These are phyloP conservation scores for Didymella glomerata DNA, from an alignment of 2,329 filamentous ascomycete genomes.

Conservation along the genomic window DNA sequence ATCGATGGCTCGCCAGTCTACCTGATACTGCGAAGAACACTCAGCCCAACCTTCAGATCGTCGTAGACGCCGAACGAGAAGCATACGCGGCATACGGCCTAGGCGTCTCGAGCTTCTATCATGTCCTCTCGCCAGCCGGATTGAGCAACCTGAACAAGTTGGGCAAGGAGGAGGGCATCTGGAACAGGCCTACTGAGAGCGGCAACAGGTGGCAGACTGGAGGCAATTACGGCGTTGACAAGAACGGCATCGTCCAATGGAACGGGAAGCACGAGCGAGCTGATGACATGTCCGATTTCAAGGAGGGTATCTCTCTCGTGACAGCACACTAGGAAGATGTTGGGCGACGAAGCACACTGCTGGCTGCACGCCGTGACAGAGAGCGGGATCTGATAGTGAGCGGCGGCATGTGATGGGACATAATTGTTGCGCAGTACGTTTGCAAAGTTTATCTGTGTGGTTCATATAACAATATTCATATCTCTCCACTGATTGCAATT, in stretches of 20 bases:
- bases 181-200: constrained; percentile 70
- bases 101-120: constrained; percentile 67
- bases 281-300: constrained; percentile 64
- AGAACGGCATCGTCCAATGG: constrained; percentile 63
- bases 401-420: neutral
- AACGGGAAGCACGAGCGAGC: constrained; percentile 57
- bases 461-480: neutral
- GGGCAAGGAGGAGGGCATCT: constrained; percentile 70
- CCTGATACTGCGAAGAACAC: constrained; percentile 30
- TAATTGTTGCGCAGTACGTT: neutral
- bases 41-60: constrained; percentile 65
- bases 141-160: constrained; percentile 67
- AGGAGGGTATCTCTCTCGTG: constrained; percentile 53
- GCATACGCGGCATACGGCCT: constrained; percentile 73
- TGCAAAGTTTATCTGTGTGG: neutral
- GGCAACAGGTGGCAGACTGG: constrained; percentile 74
- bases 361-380: neutral
- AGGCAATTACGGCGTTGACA: constrained; percentile 70
- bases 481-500: neutral
- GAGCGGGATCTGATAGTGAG: constrained; percentile 1
- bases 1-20: constrained; percentile 45
- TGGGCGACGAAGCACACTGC: neutral
- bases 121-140: constrained; percentile 67
- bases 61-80: constrained; percentile 68
- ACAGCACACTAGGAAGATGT: constrained; percentile 6